A percentile compares a stretch with the other conserved stretches of the same genome.
Evolutionary conservation across 2,329 filamentous ascomycete genomes (phyloP).

Genomic region (Xenoacremonium recifei): DNA sequence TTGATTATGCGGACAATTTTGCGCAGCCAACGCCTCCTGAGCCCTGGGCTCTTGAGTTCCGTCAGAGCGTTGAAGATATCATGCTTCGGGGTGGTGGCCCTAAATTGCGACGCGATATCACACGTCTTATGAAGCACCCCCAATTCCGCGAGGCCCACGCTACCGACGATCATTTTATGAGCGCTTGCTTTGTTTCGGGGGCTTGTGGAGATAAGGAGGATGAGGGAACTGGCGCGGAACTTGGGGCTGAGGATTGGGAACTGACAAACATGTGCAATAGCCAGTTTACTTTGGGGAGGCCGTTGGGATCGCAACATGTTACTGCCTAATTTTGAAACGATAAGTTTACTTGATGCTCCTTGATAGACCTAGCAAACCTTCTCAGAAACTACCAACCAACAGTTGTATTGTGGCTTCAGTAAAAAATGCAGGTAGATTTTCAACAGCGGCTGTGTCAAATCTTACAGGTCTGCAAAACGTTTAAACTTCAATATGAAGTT

Average conservation of each 20-base stretch:
- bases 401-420: no score
- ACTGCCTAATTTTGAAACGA: not conserved
- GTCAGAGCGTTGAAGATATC: slow-evolving; percentile 62
- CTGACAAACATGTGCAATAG: slow-evolving; percentile 64
- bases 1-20: slow-evolving; percentile 44
- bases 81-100: slow-evolving; percentile 48
- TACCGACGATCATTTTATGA: slow-evolving; percentile 71
- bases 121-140: slow-evolving; percentile 67
- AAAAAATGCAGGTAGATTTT: no score
- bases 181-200: slow-evolving; percentile 62
- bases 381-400: no score
- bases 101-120: slow-evolving; percentile 51
- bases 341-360: no score
- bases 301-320: slow-evolving; percentile 9
- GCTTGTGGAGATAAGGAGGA: slow-evolving; percentile 49
- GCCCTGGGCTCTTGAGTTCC: slow-evolving; percentile 61
- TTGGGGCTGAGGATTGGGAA: slow-evolving; percentile 65
- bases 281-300: slow-evolving; percentile 53
- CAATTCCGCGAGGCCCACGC: slow-evolving; percentile 64
- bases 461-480: no score
- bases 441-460: no score
- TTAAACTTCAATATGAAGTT: no score
- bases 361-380: no score
- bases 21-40: slow-evolving; percentile 13
- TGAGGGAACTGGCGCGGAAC: slow-evolving; percentile 35